Base-by-base conservation (phyloP, 345 rosid species). In the Excoecaria agallocha region DNA sequence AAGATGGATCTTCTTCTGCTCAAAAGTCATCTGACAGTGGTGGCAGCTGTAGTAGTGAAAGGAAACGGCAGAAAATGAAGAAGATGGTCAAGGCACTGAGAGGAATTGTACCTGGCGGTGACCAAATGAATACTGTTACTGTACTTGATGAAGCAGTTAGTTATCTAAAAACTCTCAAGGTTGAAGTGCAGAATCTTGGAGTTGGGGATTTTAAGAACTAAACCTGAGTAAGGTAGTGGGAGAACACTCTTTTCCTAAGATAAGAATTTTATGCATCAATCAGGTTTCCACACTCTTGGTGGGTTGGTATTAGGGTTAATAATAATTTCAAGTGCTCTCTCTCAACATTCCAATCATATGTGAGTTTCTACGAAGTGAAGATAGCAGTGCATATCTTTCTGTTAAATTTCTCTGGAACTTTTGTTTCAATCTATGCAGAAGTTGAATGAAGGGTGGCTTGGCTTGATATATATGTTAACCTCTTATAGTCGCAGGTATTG, bases 61-160 rank as follows among this genome's bases (percentile, higher is more conserved):
- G 72, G 78, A 89, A 88, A 82, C 81, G 80, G 45, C 83, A 66
- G 68, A 90, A 91, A 79, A 86, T 90, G 92, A 90, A 87, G 88
- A 86, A 84, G 77, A 91, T 87, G 97, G 87, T 93, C 76, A 91
- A 87, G 81, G 82, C 81, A 19, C 80, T 93, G 80, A 87, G 87
- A 58, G 89, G 86, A 66, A 89, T 93, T 20, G 88, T 93, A 30
- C 98, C 95, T 0, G 97, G 91, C 45, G 89, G 91, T 24, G 88
- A 90, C 64, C 79, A 84, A 71, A 86, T 93, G 97, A 89, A 86
- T 76, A 87, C 91, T 56, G 92, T 78, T 22, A 77, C 76, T 63
- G 87, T 91, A 66, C 79, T 93, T 6, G 97, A 93, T 77, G 98
- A 91, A 89, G 95, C 97, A 68, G 95, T 93, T 74, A 84, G 74